Base-by-base conservation (phyloP, 2,329 filamentous ascomycete species). In the Orbilia oligospora region DNA sequence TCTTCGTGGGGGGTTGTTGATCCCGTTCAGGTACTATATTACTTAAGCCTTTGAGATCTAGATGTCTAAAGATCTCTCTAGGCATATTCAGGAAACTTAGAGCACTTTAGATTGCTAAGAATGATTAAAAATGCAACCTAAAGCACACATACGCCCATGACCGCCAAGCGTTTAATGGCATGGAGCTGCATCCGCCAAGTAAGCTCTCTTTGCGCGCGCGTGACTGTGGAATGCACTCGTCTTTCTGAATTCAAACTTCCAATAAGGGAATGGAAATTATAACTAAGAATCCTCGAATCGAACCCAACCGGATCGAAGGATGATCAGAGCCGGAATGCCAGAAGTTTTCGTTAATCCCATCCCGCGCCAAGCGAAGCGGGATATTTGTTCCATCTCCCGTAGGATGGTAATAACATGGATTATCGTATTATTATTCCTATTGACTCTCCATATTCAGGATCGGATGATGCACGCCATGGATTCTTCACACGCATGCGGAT, bases 351-450 rank as follows among this genome's bases (percentile, higher is more conserved):
- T 67, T 41, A 58, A 66, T 49, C n/a, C 36, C 20, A 53, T 77
- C 51, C 67, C 67, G 73, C 67, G 67, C 67, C 73, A 71, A 71
- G 67, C 67, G 73, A 71, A 51, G 48, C 68, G 64, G 53, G 41
- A 53, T 46, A 27, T 44, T n/a, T 66, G 27, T 20, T 10, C 38
- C 30, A 44, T 71, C 30, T 61, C 22, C 51, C 38, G 51, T 46
- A 58, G 67, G 66, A 69, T 24, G 38, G 27, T 71, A 64, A 53
- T 58, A 58, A 41, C 56, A 61, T 61, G 56, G 33, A 27, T 61
- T 20, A 41, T 44, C 27, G 27, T 30, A 30, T 30, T 61, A 12
- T 16, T 27, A 61, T 30, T 61, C 4, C 10, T 27, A 61, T n/a
- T 36, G 63, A 71, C 68, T 41, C 55, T 71, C 68, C 56, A 44